phyloP scores from a whole-genome alignment of 2,329 filamentous ascomycete genomes.

The Dothideomycetes sp. region DNA sequence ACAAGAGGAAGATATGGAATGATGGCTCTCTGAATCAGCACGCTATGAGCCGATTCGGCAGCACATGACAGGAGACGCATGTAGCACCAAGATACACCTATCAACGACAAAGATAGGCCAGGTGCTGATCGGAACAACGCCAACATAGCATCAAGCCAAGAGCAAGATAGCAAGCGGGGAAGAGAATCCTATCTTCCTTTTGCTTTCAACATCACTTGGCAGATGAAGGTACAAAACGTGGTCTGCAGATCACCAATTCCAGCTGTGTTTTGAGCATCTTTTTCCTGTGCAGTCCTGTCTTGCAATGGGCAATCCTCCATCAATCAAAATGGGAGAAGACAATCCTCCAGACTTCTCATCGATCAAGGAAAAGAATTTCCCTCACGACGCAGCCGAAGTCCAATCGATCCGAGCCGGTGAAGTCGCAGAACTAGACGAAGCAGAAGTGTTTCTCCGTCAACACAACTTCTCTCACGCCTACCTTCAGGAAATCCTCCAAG shows the following conservation, averaged over 20 bases:
- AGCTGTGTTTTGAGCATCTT: background rate
- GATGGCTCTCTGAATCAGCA: no score
- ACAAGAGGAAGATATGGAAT: no score
- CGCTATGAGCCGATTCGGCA: no score
- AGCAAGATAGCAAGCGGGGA: slow-evolving; percentile 1
- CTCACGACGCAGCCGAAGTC: background rate
- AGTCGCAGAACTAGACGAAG: slow-evolving; percentile 37
- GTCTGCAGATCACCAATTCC: slow-evolving; percentile 1
- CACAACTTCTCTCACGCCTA: slow-evolving; percentile 37
- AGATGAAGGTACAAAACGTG: background rate
- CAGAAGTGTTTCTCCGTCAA: slow-evolving; percentile 41
- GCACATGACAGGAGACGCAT: no score
- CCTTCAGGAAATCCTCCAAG: slow-evolving; percentile 37
- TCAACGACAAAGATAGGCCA: no score
- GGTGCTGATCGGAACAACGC: background rate
- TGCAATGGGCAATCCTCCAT: background rate
- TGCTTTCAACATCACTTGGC: slow-evolving; percentile 4
- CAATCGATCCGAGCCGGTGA: slow-evolving; percentile 23
- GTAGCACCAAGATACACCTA: no score
- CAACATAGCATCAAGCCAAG: background rate
- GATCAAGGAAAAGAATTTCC: slow-evolving; percentile 5
- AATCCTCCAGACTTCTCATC: background rate
- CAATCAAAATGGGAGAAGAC: background rate
- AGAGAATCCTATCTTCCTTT: slow-evolving; percentile 2
- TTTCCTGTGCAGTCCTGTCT: background rate